Evolutionary conservation across 2,329 filamentous ascomycete genomes (phyloP).

Genomic region (Aspergillus puulaauensis): DNA sequence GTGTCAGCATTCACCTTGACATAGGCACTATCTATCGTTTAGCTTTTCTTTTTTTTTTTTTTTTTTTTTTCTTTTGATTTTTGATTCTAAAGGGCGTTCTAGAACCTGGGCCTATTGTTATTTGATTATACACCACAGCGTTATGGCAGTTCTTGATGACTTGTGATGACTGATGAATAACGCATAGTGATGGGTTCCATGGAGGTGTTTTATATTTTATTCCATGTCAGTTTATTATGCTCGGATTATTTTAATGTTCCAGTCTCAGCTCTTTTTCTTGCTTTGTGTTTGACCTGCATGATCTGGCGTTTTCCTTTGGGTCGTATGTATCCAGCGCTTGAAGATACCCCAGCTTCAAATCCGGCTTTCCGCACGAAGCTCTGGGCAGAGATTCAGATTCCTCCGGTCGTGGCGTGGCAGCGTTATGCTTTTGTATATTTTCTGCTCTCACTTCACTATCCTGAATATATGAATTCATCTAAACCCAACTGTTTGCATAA

Average conservation of each 20-base stretch:
- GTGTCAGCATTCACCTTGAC: neutral
- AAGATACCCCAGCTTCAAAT: slow-evolving; percentile 34
- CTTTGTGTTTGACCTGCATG: slow-evolving; percentile 22
- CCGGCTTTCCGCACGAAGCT: slow-evolving; percentile 22
- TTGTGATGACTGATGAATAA: slow-evolving; percentile 39
- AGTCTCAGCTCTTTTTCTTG: neutral
- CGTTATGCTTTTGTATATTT: slow-evolving; percentile 6
- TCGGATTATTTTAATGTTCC: slow-evolving; percentile 12
- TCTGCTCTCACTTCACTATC: neutral
- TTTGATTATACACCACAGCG: slow-evolving; percentile 17
- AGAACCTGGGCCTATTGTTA: slow-evolving; percentile 18
- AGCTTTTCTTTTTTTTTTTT: neutral
- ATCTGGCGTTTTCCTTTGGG: slow-evolving; percentile 28
- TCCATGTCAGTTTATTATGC: slow-evolving; percentile 15
- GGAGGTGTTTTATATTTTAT: slow-evolving; percentile 17
- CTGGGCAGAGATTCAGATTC: slow-evolving; percentile 23
- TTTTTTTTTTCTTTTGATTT: slow-evolving; percentile 7
- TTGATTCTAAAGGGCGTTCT: slow-evolving; percentile 18
- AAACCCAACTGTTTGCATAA: neutral
- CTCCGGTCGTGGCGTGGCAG: slow-evolving; percentile 25
- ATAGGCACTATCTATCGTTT: slow-evolving; percentile 6
- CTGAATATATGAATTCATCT: neutral
- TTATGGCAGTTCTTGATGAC: slow-evolving; percentile 29
- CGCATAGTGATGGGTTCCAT: slow-evolving; percentile 28
- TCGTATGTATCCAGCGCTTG: slow-evolving; percentile 34